A percentile compares a stretch with the other conserved stretches of the same genome.
These are phyloP conservation scores for Chlamydomonas reinhardtii DNA, from an alignment of 163 green algal genomes.

Conservation along the genomic window DNA sequence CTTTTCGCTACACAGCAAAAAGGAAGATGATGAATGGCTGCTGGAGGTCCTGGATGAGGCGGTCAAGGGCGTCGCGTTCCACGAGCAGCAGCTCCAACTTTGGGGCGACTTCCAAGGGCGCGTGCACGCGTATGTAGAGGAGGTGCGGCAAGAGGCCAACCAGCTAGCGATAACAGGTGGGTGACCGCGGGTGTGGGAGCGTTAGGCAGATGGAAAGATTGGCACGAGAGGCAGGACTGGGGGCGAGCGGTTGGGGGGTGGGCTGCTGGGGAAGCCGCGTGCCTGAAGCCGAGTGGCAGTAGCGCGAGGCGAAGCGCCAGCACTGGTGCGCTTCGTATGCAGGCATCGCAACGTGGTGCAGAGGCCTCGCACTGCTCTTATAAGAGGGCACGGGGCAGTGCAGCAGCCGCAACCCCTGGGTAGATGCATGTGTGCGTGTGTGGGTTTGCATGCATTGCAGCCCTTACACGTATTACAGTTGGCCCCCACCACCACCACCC, in stretches of 20 bases:
- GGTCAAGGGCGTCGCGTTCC: constrained; percentile 18
- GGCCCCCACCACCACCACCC: no score
- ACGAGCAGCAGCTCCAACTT: constrained; percentile 43
- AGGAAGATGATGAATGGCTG: constrained; percentile 34
- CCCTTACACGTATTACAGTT: no score
- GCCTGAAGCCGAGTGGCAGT: neutral
- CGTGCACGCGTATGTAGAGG: constrained; percentile 48
- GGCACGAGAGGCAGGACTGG: no score
- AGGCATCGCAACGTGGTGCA: no score
- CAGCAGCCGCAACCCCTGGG: no score
- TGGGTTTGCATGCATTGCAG: no score
- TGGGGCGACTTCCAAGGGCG: neutral
- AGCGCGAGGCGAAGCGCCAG: neutral
- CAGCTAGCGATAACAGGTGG: constrained; percentile 56
- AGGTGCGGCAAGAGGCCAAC: constrained; percentile 51
- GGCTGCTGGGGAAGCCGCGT: neutral
- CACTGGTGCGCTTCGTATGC: neutral
- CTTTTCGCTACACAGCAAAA: neutral
- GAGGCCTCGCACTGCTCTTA: no score
- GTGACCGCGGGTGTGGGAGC: no score
- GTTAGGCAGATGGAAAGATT: no score
- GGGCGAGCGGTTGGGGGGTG: neutral
- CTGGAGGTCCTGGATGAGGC: constrained; percentile 23
- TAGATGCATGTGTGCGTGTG: no score
- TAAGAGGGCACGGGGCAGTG: no score